Base-by-base conservation (phyloP, 352 stramenopile genomes). In the Phytophthora ohioensis region DNA sequence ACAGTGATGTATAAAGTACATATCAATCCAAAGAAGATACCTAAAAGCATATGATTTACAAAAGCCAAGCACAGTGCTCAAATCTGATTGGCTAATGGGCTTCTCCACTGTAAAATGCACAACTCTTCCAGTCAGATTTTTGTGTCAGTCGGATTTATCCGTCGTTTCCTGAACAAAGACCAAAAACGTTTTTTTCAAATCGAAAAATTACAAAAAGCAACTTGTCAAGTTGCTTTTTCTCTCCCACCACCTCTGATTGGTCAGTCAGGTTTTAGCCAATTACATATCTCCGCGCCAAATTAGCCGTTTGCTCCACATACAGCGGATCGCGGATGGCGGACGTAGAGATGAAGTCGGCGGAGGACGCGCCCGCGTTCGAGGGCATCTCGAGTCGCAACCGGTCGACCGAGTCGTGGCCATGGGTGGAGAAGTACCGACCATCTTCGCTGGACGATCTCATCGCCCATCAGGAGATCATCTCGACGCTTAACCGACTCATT, bases 361-460 rank as follows among this genome's bases (percentile, higher is more conserved):
- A 88, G 34, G 82, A 87, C 64, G 66, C 68, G 66, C 80, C 81
- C 10, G 73, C 64, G 67, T 96, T 96, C 56, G 86, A 92, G 58
- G 88, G 88, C 67, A 94, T 96, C 55, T 96, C 88, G 30, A 92
- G 85, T 10, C 79, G 80, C 61, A 93, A 94, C 63, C 83, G 88
- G 36, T 81, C 85, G 45, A 95, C 88, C 6, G 88, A 95, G 67
- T 93, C 87, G 51, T 95, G 96, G 82, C 94, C 97, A 21, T 99
- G 97, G 97, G 97, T 99, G 11, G 97, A 99, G 81, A 99, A 99
- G 80, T 99, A 99, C 83, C 92, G 97, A 2, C 97, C 97, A 21
- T 91, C 85, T 21, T 97, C 78, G 55, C 78, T 99, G 10, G 81
- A 98, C 69, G 97, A 99, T 71, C 78, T 99, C 10, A 98, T 99